Conservation (phyloP, 106 monocot species). For the Dactylorhiza incarnata region DNA sequence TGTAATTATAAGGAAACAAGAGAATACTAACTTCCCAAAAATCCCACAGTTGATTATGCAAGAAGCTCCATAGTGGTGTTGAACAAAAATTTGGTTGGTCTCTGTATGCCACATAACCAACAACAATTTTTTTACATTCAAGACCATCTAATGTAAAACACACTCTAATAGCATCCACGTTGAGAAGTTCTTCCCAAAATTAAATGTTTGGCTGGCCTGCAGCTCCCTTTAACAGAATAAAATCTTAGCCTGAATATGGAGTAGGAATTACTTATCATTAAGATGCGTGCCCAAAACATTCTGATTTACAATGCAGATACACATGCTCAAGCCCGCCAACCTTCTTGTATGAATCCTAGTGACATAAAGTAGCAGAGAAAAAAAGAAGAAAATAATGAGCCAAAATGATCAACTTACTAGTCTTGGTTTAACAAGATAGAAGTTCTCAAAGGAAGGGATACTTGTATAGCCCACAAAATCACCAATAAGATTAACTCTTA, state of each 20-base stretch:
- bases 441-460: constrained; percentile 89
- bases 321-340: neutral
- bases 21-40: constrained; percentile 80
- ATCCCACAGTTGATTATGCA: constrained; percentile 86
- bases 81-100: constrained; percentile 81
- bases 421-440: constrained; percentile 85
- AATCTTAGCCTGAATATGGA: constrained; percentile 7
- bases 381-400: neutral
- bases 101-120: constrained; percentile 84
- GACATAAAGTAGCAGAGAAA: neutral
- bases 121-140: constrained; percentile 92
- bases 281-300: neutral
- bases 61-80: constrained; percentile 70
- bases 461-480: constrained; percentile 93
- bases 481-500: constrained; percentile 90
- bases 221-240: constrained; percentile 34
- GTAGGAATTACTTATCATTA: neutral
- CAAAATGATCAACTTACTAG: constrained; percentile 32
- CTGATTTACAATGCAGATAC: neutral
- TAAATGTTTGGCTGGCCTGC: constrained; percentile 37
- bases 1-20: neutral
- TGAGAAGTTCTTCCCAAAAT: constrained; percentile 50
- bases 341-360: neutral
- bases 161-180: constrained; percentile 92
- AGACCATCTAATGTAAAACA: constrained; percentile 81